Conservation (phyloP, 2,329 filamentous ascomycete genomes). For the Helotiales sp. region DNA sequence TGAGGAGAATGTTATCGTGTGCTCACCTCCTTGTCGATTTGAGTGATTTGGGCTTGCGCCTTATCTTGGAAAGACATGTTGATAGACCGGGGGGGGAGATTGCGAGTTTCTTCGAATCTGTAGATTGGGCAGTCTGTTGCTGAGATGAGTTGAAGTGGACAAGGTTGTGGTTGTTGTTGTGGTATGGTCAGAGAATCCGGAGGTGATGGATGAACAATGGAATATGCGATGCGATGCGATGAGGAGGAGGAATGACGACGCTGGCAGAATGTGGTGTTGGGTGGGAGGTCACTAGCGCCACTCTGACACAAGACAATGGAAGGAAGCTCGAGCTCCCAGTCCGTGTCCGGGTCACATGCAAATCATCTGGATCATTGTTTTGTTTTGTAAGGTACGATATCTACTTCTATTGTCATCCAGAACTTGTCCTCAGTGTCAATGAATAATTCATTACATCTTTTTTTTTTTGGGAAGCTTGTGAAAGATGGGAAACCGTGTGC, state of each 20-base stretch:
- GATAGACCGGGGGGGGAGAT: constrained; percentile 30
- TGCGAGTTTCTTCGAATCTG: not conserved
- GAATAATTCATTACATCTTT: not conserved
- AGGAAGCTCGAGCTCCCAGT: too few relatives aligned
- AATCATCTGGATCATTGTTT: constrained; percentile 7
- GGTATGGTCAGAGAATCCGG: not conserved
- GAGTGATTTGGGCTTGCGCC: constrained; percentile 75
- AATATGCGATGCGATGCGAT: constrained; percentile 14
- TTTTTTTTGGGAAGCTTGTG: not conserved
- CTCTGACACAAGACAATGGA: not conserved
- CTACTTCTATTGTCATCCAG: not conserved
- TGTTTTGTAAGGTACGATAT: not conserved
- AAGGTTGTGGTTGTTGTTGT: not conserved
- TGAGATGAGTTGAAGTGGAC: constrained; percentile 7
- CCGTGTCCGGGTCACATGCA: constrained; percentile 1
- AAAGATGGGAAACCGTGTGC: not conserved
- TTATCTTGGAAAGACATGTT: constrained; percentile 79
- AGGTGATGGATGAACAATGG: not conserved
- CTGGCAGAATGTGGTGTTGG: constrained; percentile 1
- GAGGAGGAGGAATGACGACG: constrained; percentile 17
- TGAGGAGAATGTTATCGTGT: constrained; percentile 6
- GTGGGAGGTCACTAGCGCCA: constrained; percentile 1
- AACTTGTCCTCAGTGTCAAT: not conserved
- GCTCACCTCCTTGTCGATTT: constrained; percentile 81
- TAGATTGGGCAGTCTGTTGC: not conserved